Evolutionary conservation across 2,329 filamentous ascomycete species (phyloP).

Genomic region (Xylaria arbuscula): DNA sequence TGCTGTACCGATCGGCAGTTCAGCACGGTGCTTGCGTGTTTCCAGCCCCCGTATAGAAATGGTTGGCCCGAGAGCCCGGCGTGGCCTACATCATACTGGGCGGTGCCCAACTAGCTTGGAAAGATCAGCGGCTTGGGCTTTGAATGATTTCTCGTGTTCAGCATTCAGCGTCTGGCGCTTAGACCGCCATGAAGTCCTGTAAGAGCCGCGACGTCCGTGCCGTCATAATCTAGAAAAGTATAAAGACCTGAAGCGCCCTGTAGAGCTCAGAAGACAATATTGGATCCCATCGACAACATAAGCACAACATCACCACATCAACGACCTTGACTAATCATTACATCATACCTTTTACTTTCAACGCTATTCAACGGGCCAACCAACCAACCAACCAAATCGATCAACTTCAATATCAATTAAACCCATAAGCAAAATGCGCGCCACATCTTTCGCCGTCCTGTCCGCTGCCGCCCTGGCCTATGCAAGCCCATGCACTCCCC

Average conservation of each 20-base stretch:
- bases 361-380: not conserved
- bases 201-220: not conserved
- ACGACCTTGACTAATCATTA: not conserved
- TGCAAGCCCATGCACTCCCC: constrained; percentile 22
- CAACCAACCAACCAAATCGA: not conserved
- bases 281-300: not conserved
- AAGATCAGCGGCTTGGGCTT: constrained; percentile 18
- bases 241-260: not conserved
- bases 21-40: too few species aligned
- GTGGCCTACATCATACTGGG: not conserved
- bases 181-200: not conserved
- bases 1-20: too few species aligned
- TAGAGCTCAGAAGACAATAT: not conserved
- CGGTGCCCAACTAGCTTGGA: not conserved
- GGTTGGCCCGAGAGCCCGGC: not conserved
- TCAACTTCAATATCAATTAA: not conserved
- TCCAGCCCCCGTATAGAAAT: not conserved
- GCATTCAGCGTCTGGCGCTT: not conserved
- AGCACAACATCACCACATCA: not conserved
- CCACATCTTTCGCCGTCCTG: constrained; percentile 31
- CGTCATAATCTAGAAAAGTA: not conserved
- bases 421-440: constrained; percentile 25
- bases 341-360: not conserved
- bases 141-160: constrained; percentile 17
- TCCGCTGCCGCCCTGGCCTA: constrained; percentile 35